Evolutionary conservation across 2,329 filamentous ascomycete genomes (phyloP), one percentile per base, ranked within the genome.

Genomic region (Capronia americana): DNA sequence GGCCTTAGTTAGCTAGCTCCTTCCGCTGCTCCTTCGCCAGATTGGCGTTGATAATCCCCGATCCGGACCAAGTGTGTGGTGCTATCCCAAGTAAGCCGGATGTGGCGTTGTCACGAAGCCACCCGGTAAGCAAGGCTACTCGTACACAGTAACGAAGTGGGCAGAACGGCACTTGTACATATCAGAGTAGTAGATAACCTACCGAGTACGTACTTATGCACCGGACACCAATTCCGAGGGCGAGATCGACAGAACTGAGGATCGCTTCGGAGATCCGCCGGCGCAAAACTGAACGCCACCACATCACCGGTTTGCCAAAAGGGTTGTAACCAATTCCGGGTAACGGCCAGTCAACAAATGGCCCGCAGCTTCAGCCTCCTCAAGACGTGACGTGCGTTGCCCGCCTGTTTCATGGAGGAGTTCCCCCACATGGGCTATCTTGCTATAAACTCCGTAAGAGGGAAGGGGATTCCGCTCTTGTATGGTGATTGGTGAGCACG

Each of bases 321-420:
- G 53, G 53, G 53, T 55, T 30, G 53, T 55, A 55, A 55, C 53
- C 28, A 34, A 30, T 55, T 55, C 53, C 28, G 53, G 53, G 28
- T 30, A 34, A 30, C 53, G 14, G 17, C 53, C 8, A 23, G 11
- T 8, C 53, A 55, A 28, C 48, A 28, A 14, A 51, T 24, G 20
- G n/a, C 28, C 28, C 5, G 17, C 28, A 5, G 3, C 26, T 55
- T 55, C 53, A 55, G 53, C 53, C 53, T 55, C 17, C 24, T 20
- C 53, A 17, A 28, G 28, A 20, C 17, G 38, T 44, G 17, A 34
- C 38, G 14, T 56, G 53, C 14, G 2, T 17, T n/a, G n/a, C 17
- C 10, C 17, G n/a, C 24, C 2, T 23, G 53, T 20, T n/a, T 34
- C 26, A 32, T 17, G 32, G 24, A 56, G 26, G 10, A 28, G 12